A percentile compares a stretch with the other conserved stretches of the same genome.
phyloP scores from a whole-genome alignment of 2,329 filamentous ascomycete species.

The Neocucurbitaria cava region DNA sequence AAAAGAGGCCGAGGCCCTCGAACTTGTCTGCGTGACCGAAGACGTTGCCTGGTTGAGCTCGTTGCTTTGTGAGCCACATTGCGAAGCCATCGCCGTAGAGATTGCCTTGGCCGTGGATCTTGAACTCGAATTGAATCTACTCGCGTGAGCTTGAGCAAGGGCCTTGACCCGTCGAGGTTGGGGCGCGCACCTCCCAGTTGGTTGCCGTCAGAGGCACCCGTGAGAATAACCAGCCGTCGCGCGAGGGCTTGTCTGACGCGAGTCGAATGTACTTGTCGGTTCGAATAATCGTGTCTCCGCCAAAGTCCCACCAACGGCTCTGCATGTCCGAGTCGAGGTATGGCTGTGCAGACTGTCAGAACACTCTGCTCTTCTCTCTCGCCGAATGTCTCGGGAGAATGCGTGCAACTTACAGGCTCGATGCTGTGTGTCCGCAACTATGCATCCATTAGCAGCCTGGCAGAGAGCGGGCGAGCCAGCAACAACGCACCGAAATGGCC shows the following conservation, averaged over 20 bases:
- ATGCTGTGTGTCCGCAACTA: conserved; percentile 89
- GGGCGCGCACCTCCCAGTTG: conserved; percentile 79
- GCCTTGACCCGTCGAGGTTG: not conserved
- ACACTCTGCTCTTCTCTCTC: not conserved
- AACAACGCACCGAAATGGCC: conserved; percentile 67
- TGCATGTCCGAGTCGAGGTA: conserved; percentile 98
- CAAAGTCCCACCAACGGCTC: conserved; percentile 99
- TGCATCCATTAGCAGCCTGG: conserved; percentile 26
- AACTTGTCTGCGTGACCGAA: conserved; percentile 90
- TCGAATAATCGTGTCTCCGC: conserved; percentile 87
- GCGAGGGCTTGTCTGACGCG: conserved; percentile 87
- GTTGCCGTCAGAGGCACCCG: conserved; percentile 93
- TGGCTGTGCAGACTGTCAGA: conserved; percentile 63
- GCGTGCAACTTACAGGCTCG: conserved; percentile 68
- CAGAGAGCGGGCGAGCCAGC: conserved; percentile 7
- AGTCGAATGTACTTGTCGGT: conserved; percentile 86
- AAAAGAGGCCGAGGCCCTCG: conserved; percentile 91
- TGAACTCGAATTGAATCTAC: conserved; percentile 90
- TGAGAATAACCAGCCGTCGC: conserved; percentile 92
- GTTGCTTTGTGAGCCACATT: conserved; percentile 97
- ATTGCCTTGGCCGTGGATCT: conserved; percentile 85
- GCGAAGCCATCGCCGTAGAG: conserved; percentile 96
- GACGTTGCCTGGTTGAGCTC: conserved; percentile 78
- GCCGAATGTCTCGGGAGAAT: not conserved
- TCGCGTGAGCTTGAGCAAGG: conserved; percentile 32